A percentile compares a stretch with the other conserved stretches of the same genome.
These are phyloP conservation scores for Ophiostoma angusticollis DNA, from an alignment of 2,329 filamentous ascomycete genomes.

Conservation along the genomic window DNA sequence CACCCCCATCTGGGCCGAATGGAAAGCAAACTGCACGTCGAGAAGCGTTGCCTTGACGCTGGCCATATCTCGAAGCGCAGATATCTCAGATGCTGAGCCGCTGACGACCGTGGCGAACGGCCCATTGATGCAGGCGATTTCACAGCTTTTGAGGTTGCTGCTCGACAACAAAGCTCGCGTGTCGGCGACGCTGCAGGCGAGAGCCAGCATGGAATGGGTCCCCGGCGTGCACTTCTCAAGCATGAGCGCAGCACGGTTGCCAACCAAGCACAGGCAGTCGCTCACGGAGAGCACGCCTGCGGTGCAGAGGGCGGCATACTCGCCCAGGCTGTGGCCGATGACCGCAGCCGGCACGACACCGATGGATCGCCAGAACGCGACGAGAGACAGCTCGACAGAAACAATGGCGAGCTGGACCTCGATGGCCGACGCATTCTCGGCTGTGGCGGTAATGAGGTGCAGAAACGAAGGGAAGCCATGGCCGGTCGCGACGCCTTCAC, in stretches of 20 bases:
- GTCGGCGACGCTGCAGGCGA: constrained; percentile 6
- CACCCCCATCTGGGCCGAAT: constrained; percentile 25
- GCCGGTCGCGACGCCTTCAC: neutral
- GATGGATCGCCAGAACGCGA: constrained; percentile 25
- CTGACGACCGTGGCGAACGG: constrained; percentile 49
- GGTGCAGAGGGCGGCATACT: constrained; percentile 48
- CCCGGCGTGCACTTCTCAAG: constrained; percentile 36
- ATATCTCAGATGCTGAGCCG: constrained; percentile 35
- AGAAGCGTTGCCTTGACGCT: neutral
- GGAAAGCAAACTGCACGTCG: constrained; percentile 22
- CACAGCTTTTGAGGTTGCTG: constrained; percentile 18
- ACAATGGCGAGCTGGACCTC: constrained; percentile 27
- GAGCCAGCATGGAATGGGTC: constrained; percentile 24
- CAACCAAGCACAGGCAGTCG: constrained; percentile 51
- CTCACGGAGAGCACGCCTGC: constrained; percentile 49
- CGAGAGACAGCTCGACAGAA: constrained; percentile 30
- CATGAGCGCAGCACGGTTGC: constrained; percentile 42
- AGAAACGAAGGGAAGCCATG: neutral
- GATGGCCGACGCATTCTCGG: constrained; percentile 5
- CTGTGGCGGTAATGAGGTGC: neutral
- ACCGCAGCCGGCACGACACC: constrained; percentile 31
- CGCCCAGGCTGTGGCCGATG: constrained; percentile 43
- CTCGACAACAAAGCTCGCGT: constrained; percentile 16
- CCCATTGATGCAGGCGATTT: constrained; percentile 50
- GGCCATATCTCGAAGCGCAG: constrained; percentile 13